Evolutionary conservation across 345 rosid species (phyloP).

Genomic region (Populus deltoides): DNA sequence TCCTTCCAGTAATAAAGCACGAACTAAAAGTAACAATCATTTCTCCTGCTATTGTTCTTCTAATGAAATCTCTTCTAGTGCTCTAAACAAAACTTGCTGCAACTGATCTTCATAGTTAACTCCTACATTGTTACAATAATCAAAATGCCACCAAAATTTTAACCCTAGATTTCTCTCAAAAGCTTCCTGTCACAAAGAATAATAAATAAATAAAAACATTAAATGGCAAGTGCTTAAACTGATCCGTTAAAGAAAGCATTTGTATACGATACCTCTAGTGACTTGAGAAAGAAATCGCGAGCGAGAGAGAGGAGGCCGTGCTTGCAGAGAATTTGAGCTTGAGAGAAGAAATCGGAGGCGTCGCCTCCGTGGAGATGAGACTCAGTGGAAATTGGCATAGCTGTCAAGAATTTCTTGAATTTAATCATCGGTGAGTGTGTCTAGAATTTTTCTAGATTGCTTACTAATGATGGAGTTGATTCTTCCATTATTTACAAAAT

Average conservation of each 20-base stretch:
- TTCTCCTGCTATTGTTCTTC: constrained; percentile 68
- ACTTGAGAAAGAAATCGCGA: constrained; percentile 62
- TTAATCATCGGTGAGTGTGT: constrained; percentile 44
- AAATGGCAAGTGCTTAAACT: not conserved
- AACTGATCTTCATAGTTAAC: constrained; percentile 45
- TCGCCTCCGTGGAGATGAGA: too few relatives aligned
- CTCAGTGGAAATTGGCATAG: too few relatives aligned
- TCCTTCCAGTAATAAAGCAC: constrained; percentile 42
- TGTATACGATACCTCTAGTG: constrained; percentile 52
- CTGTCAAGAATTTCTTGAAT: not conserved
- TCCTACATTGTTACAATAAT: constrained; percentile 36
- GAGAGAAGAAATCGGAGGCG: too few relatives aligned
- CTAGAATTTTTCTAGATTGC: constrained; percentile 48
- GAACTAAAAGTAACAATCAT: constrained; percentile 55
- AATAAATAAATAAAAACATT: not conserved
- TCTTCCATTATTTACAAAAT: constrained; percentile 36
- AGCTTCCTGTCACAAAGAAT: constrained; percentile 44
- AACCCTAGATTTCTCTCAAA: constrained; percentile 55
- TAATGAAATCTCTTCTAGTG: constrained; percentile 59
- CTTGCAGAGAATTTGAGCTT: too few relatives aligned
- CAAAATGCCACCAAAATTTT: constrained; percentile 76
- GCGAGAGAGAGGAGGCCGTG: constrained; percentile 27
- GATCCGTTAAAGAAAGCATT: too few relatives aligned
- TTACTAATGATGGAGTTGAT: constrained; percentile 32
- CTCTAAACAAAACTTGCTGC: constrained; percentile 57